Evolutionary conservation across 495 filamentous ascomycete species (phyloP).

Genomic region (Delitschia confertaspora): DNA sequence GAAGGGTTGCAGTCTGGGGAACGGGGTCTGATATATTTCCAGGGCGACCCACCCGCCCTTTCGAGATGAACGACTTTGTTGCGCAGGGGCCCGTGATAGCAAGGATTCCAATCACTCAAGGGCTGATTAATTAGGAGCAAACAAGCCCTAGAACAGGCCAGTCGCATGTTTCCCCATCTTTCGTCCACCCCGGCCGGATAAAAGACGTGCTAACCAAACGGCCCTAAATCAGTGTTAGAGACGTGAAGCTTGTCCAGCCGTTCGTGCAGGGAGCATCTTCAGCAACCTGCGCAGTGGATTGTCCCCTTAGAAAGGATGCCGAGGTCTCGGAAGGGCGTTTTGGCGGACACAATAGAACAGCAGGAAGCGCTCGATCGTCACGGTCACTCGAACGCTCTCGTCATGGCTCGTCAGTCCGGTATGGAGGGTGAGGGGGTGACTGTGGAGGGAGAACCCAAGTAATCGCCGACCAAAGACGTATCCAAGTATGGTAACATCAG

Average conservation of each 20-base stretch:
- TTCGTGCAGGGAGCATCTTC: background rate
- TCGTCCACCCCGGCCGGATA: conserved; percentile 15
- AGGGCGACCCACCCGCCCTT: conserved; percentile 18
- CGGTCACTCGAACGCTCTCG: conserved; percentile 4
- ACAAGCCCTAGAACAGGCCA: conserved; percentile 12
- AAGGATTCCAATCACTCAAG: conserved; percentile 10
- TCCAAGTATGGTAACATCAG: too few species aligned
- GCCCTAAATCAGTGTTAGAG: too few species aligned
- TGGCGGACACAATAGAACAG: conserved; percentile 1
- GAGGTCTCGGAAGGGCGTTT: conserved; percentile 17
- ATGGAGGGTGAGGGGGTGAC: too few species aligned
- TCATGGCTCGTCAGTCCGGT: too few species aligned
- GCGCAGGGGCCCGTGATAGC: conserved; percentile 16
- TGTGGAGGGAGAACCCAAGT: too few species aligned
- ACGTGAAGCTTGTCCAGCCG: conserved; percentile 2
- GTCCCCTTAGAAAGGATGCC: conserved; percentile 15
- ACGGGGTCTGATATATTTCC: conserved; percentile 20
- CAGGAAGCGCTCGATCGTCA: conserved; percentile 11
- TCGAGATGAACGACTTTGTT: conserved; percentile 18
- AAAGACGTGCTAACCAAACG: conserved; percentile 6
- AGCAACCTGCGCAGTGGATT: conserved; percentile 24
- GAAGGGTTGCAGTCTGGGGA: conserved; percentile 16
- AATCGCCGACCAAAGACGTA: too few species aligned
- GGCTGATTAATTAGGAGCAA: conserved; percentile 13
- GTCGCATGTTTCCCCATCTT: conserved; percentile 16